Evolutionary conservation across 345 rosid species (phyloP), one percentile per base, ranked within the genome.

Genomic region (Eutrema yunnanense): DNA sequence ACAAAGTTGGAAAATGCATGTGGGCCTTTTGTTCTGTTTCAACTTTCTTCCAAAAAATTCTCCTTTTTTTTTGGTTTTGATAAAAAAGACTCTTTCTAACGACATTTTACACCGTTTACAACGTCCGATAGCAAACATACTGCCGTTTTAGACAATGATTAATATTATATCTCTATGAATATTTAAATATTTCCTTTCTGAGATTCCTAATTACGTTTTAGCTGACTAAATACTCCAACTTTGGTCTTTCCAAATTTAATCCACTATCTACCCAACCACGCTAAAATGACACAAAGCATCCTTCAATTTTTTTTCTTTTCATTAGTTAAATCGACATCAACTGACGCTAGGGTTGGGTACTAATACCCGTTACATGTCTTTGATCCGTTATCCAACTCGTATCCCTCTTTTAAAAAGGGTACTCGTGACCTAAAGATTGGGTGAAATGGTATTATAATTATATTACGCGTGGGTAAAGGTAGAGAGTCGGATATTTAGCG

Each of bases 251-350:
- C 69, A 40, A 38, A 49, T 62, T 16, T 41, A 42, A 62, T 62
- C 40, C 32, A 47, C 65, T 26, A 69, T 29, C 32, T 38, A 61
- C 68, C 75, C 19, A 71, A 60, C 67, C 44, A 44, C 55, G 26
- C 22, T 6, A 27, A 27, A 27, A 6, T 33, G 56, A 52, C 36
- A 52, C 34, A 32, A 60, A 38, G 5, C 42, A 61, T 57, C 42
- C 14, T 59, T 41, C 8, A 7, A 22, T 27, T 27, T 34, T 8
- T 47, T 47, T 52, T 43, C 32, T n/a, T 59, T 6, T 38, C 60
- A 48, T 36, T 58, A n/a, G 13, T 36, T 48, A 38, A 40, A 36
- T 51, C 4, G 33, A 30, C 69, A 30, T 41, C 62, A 71, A 60
- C 67, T 34, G 50, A 70, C 66, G 36, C 49, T 19, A 19, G 22